Conservation (phyloP, 139 green algal genomes). For the Volvox reticuliferus region DNA sequence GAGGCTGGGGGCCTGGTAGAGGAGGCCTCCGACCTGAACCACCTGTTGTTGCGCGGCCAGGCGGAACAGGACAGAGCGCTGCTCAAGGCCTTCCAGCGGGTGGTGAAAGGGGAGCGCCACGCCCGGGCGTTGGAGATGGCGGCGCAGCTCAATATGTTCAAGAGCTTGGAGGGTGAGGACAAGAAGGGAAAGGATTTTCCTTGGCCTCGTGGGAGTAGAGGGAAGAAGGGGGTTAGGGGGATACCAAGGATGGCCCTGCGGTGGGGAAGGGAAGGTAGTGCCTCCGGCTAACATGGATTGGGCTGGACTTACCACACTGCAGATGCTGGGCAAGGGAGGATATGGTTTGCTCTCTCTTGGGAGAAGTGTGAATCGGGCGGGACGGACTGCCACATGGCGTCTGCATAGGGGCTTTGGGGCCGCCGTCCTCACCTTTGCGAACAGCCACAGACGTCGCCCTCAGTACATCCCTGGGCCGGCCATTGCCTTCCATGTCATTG, state of each 20-base stretch:
- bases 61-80: constrained; percentile 52
- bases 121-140: constrained; percentile 71
- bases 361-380: no score
- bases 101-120: constrained; percentile 58
- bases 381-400: no score
- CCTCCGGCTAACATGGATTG: no score
- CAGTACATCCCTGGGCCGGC: no score
- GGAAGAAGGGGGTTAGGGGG: background rate
- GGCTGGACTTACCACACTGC: no score
- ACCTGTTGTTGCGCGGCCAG: constrained; percentile 45
- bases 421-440: no score
- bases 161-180: constrained; percentile 26
- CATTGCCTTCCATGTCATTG: no score
- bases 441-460: no score
- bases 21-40: constrained; percentile 31
- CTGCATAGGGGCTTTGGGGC: no score
- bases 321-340: no score
- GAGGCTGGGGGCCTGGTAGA: constrained; percentile 20
- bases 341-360: no score
- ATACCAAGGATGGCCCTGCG: background rate
- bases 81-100: constrained; percentile 58
- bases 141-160: constrained; percentile 58
- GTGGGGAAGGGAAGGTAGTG: background rate
- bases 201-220: background rate
- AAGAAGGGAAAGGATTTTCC: background rate